Percentiles rank a stretch among this genome's conserved stretches.
These are phyloP conservation scores for Penicillium corylophilum DNA, from an alignment of 2,329 filamentous ascomycete genomes.

Conservation along the genomic window DNA sequence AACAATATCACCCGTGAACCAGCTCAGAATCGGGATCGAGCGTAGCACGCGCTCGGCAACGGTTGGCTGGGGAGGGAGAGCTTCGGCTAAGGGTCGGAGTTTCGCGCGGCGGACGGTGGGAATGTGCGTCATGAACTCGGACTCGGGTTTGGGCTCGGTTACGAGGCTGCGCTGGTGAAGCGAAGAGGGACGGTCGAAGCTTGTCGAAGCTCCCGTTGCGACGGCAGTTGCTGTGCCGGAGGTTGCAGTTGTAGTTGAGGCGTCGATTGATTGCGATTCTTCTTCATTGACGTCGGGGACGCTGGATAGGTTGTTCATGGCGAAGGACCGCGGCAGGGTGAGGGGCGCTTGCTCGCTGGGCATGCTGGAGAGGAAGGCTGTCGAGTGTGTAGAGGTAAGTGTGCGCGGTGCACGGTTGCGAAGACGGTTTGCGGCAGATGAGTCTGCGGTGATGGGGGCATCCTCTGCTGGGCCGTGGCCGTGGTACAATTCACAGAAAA, in stretches of 20 bases:
- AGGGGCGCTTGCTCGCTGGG: slow-evolving; percentile 32
- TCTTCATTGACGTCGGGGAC: slow-evolving; percentile 28
- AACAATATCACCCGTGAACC: slow-evolving; percentile 62
- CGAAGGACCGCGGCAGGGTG: slow-evolving; percentile 43
- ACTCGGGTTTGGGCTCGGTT: slow-evolving; percentile 37
- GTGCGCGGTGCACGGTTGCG: slow-evolving; percentile 34
- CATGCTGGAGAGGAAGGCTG: slow-evolving; percentile 30
- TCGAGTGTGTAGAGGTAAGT: slow-evolving; percentile 37
- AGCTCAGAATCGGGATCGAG: slow-evolving; percentile 67
- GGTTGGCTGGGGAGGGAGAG: slow-evolving; percentile 67
- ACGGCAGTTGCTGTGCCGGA: slow-evolving; percentile 41
- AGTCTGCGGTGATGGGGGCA: slow-evolving; percentile 58
- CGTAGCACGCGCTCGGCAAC: slow-evolving; percentile 63
- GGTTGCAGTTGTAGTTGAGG: slow-evolving; percentile 42
- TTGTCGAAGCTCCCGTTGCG: slow-evolving; percentile 17
- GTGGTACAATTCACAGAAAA: slow-evolving; percentile 69
- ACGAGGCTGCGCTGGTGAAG: slow-evolving; percentile 30
- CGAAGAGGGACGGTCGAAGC: slow-evolving; percentile 13
- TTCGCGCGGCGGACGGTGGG: slow-evolving; percentile 65
- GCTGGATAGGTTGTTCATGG: slow-evolving; percentile 37
- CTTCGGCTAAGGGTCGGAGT: slow-evolving; percentile 68
- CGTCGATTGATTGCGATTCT: slow-evolving; percentile 34
- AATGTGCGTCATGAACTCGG: slow-evolving; percentile 57
- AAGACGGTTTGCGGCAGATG: slow-evolving; percentile 24
- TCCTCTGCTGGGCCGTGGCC: slow-evolving; percentile 65